Evolutionary conservation across 106 monocot species (phyloP).

Genomic region (Acorus gramineus): DNA sequence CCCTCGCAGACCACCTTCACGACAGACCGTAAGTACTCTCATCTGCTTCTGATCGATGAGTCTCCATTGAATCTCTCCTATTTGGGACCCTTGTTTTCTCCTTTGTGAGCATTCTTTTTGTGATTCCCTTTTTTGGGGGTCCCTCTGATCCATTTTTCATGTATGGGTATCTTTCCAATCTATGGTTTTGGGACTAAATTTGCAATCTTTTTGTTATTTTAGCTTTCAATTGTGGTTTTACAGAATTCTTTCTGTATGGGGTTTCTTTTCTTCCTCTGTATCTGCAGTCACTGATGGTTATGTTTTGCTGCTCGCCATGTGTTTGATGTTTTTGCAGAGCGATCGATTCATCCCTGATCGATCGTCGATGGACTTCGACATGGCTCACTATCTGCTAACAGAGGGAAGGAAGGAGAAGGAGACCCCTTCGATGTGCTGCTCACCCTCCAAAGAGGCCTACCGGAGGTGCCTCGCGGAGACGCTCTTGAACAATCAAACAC

Average conservation of each 20-base stretch:
- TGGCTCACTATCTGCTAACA: slow-evolving; percentile 40
- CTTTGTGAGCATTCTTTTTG: too few species aligned
- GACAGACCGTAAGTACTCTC: slow-evolving; percentile 25
- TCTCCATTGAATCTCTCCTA: too few species aligned
- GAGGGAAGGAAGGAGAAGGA: slow-evolving; percentile 47
- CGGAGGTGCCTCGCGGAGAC: slow-evolving; percentile 31
- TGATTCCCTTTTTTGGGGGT: too few species aligned
- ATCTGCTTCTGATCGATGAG: too few species aligned
- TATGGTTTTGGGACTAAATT: neutral
- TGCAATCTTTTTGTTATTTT: neutral
- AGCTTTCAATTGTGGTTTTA: too few species aligned
- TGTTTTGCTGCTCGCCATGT: neutral
- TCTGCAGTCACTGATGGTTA: neutral
- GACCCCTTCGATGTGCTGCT: slow-evolving; percentile 14
- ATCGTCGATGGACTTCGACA: slow-evolving; percentile 54
- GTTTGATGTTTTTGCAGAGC: slow-evolving; percentile 8
- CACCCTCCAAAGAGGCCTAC: slow-evolving; percentile 45
- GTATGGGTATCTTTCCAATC: too few species aligned
- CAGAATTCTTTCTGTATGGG: too few species aligned
- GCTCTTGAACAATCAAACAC: slow-evolving; percentile 24
- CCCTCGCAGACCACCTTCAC: slow-evolving; percentile 16
- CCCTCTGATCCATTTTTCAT: too few species aligned
- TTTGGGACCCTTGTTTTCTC: too few species aligned
- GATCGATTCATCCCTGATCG: slow-evolving; percentile 68
- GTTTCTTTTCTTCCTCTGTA: too few species aligned